Conservation (phyloP, 495 filamentous ascomycete species). For the Lepidopterella palustris region DNA sequence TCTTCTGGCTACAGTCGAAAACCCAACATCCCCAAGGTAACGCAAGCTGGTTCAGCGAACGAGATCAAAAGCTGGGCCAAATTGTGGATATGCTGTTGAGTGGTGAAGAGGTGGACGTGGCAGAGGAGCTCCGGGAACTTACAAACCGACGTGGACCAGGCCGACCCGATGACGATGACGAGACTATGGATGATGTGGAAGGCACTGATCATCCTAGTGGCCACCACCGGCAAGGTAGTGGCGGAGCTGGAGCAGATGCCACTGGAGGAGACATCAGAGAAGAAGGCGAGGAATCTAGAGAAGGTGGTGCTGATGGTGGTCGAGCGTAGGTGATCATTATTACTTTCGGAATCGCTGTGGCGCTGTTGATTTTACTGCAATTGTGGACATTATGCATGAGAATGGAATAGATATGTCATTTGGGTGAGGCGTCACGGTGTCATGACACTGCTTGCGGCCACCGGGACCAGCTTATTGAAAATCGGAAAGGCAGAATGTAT, state of each 20-base stretch:
- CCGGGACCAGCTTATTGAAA: not conserved
- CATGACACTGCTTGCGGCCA: not conserved
- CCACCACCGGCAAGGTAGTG: conserved; percentile 55
- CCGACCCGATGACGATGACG: conserved; percentile 59
- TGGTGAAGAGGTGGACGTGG: conserved; percentile 84
- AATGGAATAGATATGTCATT: not conserved
- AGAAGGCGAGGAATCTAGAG: conserved; percentile 78
- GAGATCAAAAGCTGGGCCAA: conserved; percentile 74
- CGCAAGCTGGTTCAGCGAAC: conserved; percentile 67
- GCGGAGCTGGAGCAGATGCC: conserved; percentile 76
- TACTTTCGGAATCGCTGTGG: conserved; percentile 18
- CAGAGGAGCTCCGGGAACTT: conserved; percentile 63
- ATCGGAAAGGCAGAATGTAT: conserved; percentile 5
- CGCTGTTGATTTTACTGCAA: conserved; percentile 14
- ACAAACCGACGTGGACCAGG: conserved; percentile 41
- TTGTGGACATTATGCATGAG: not conserved
- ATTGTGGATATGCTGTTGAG: conserved; percentile 78
- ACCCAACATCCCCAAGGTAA: conserved; percentile 68
- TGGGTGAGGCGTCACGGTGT: conserved; percentile 19
- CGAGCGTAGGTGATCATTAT: conserved; percentile 83
- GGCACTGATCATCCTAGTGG: conserved; percentile 52
- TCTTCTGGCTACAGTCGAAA: conserved; percentile 95
- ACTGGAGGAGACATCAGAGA: conserved; percentile 85
- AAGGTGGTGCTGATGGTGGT: conserved; percentile 91
- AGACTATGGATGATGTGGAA: conserved; percentile 80